Percentiles rank a stretch among this genome's conserved stretches.
Evolutionary conservation across 23 red algal genomes (phyloP).

Genomic region (Gracilaria domingensis): DNA sequence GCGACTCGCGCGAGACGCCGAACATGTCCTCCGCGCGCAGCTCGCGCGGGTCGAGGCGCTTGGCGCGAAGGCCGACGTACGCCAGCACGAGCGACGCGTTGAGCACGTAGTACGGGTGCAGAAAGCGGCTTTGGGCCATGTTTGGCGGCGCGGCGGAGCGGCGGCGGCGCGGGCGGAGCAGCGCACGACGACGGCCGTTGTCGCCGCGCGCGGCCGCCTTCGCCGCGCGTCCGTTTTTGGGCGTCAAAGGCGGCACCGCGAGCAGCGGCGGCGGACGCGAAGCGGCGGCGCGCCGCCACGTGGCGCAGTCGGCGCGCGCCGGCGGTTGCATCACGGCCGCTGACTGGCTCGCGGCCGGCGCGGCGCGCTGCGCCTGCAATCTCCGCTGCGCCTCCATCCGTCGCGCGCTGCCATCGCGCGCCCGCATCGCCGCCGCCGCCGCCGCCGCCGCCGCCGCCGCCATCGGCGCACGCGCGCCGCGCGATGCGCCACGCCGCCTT

Average conservation of each 20-base stretch:
- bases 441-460: no score
- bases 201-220: no score
- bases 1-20: slow-evolving; percentile 71
- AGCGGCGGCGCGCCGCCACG: not conserved
- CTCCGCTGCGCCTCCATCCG: no score
- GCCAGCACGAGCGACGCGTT: slow-evolving; percentile 55
- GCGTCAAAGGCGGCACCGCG: no score
- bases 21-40: slow-evolving; percentile 55
- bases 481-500: no score
- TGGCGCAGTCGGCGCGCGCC: not conserved
- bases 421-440: no score
- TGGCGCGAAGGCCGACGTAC: slow-evolving; percentile 68
- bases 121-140: slow-evolving; percentile 49
- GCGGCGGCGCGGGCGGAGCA: not conserved
- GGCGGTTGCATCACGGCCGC: not conserved
- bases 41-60: slow-evolving; percentile 58
- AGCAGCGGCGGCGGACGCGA: not conserved
- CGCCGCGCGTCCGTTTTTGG: no score
- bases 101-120: slow-evolving; percentile 72
- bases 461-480: no score
- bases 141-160: not conserved
- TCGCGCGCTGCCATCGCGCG: no score
- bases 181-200: no score
- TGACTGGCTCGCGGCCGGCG: not conserved
- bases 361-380: not conserved